Conservation (phyloP, 768 basidiomycete species). For the Peribolospora kevripleyi region DNA sequence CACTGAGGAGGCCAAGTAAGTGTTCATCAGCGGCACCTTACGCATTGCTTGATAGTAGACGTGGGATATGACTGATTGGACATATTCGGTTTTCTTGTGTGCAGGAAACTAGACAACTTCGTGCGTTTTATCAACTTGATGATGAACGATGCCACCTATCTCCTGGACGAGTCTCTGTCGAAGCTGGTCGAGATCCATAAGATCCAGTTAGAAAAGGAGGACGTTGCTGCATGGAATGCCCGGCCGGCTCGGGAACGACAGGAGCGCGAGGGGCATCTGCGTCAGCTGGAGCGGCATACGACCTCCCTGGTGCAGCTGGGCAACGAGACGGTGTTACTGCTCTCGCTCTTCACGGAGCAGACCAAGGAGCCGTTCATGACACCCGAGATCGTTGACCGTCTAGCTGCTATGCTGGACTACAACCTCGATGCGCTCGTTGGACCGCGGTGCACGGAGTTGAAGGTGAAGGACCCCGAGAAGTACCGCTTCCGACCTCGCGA, state of each 20-base stretch:
- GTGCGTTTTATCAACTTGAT: slow-evolving; percentile 88
- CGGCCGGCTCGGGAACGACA: slow-evolving; percentile 46
- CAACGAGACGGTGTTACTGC: slow-evolving; percentile 62
- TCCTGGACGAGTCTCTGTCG: slow-evolving; percentile 83
- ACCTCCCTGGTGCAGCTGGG: slow-evolving; percentile 69
- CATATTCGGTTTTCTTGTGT: not conserved
- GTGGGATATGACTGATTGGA: not conserved
- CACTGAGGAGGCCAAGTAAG: slow-evolving; percentile 49
- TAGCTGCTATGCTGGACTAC: slow-evolving; percentile 91
- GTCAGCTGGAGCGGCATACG: slow-evolving; percentile 58
- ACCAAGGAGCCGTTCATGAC: slow-evolving; percentile 83
- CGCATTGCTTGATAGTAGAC: not conserved
- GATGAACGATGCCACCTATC: slow-evolving; percentile 97
- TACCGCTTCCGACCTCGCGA: slow-evolving; percentile 65
- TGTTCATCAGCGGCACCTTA: slow-evolving; percentile 1
- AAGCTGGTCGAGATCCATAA: slow-evolving; percentile 70
- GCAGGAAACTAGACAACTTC: slow-evolving; percentile 71
- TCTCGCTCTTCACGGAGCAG: slow-evolving; percentile 78
- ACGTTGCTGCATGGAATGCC: slow-evolving; percentile 43
- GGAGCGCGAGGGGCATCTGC: slow-evolving; percentile 54
- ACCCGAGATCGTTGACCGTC: slow-evolving; percentile 78
- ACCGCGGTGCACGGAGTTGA: slow-evolving; percentile 62
- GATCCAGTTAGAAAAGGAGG: slow-evolving; percentile 63
- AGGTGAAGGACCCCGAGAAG: slow-evolving; percentile 63
- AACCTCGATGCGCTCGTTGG: slow-evolving; percentile 75